Evolutionary conservation across 2,329 filamentous ascomycete species (phyloP).

Genomic region (Ceratocystis cubensis): DNA sequence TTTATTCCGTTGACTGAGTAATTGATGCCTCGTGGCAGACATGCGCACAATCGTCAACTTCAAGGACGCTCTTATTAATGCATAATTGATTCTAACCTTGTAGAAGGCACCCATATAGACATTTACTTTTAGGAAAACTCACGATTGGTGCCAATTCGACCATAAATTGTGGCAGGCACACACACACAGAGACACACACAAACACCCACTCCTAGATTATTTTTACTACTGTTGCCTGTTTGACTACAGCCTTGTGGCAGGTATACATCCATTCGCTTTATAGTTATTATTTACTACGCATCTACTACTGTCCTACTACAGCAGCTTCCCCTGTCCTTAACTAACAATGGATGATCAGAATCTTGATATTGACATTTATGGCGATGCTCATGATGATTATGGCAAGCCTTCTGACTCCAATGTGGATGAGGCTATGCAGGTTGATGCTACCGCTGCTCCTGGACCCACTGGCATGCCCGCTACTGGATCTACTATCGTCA

Average conservation of each 20-base stretch:
- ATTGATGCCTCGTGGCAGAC: too few relatives aligned
- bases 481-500: not conserved
- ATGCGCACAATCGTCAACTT: too few relatives aligned
- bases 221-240: not conserved
- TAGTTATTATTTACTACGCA: not conserved
- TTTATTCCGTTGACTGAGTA: too few relatives aligned
- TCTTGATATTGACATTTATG: constrained; percentile 62
- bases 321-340: not conserved
- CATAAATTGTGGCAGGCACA: not conserved
- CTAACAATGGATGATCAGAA: constrained; percentile 53
- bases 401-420: constrained; percentile 24
- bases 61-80: too few relatives aligned
- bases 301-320: too few relatives aligned
- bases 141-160: not conserved
- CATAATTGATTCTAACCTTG: too few relatives aligned
- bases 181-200: not conserved
- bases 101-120: too few relatives aligned
- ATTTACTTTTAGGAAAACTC: too few relatives aligned
- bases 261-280: not conserved
- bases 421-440: constrained; percentile 14
- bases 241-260: not conserved
- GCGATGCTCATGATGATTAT: constrained; percentile 37
- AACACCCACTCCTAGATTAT: not conserved
- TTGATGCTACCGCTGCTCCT: not conserved
- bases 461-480: not conserved